Evolutionary conservation across 495 filamentous ascomycete species (phyloP), one percentile per base, ranked within the genome.

Genomic region (Cryomyces minteri): DNA sequence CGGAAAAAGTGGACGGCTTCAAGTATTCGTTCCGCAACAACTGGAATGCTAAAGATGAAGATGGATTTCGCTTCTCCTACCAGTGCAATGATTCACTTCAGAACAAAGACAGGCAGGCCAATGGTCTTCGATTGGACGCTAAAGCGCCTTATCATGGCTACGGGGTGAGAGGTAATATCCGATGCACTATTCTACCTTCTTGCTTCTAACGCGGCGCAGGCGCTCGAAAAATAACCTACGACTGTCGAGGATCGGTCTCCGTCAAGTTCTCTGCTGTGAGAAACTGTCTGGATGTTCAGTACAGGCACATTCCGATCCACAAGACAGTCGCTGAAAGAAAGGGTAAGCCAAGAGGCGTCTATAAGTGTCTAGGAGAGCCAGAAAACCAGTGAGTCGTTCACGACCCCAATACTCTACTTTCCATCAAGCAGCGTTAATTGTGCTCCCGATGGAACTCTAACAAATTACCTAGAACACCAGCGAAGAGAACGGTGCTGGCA

Each of bases 51-150:
- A 56, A 54, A 34, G 51, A 51, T 14, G 48, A 54, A 25, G 33
- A 42, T 7, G 54, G 54, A 5, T 18, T 32, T 28, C 45, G 48
- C 41, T 50, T 47, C 38, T 48, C 45, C 11, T 51, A 51, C 41
- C 49, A 47, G 12, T 56, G 54, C 32, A 53, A 51, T 40, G 54
- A 56, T 40, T 49, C 45, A 32, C 43, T 54, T 48, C 51, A 54
- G 46, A 56, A 56, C 32, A 56, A 54, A 41, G 54, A 56, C 44
- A 40, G 54, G 5, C 45, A 47, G 34, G 54, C 51, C 12, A 56
- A 56, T 12, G 12, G 34, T 9, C 8, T 9, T 9, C 34, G 18
- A 25, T 25, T 25, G 18, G 2, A 25, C 2, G 18, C 18, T 2
- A 25, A 25, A 25, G 18, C 18, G 18, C 18, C 18, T 25, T 25